Conservation (phyloP, 31 red algal species). For the Porphyra umbilicalis region DNA sequence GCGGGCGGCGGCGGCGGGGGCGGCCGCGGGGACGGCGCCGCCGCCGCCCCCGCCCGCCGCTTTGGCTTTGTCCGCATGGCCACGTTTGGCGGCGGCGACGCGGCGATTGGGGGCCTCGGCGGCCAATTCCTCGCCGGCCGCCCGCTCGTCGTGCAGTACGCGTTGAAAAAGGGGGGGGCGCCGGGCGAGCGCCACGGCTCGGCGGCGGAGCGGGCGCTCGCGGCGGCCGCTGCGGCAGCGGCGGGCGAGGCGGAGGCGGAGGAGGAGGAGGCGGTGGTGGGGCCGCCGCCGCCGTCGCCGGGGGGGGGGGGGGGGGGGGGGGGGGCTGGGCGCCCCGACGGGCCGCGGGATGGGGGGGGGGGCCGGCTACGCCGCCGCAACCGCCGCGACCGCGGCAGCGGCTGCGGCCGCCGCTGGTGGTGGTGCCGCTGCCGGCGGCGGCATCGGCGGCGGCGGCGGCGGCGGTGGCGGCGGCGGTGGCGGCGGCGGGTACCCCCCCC, state of each 20-base stretch:
- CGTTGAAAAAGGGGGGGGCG: constrained; percentile 73
- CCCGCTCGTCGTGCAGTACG: constrained; percentile 81
- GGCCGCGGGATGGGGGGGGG: background rate
- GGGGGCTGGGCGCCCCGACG: background rate
- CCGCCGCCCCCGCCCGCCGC: constrained; percentile 30
- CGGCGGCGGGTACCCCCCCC: background rate
- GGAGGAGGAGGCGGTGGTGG: too few species aligned
- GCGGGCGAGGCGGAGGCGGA: background rate
- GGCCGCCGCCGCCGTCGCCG: too few species aligned
- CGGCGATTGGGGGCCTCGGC: constrained; percentile 69
- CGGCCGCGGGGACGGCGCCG: constrained; percentile 36
- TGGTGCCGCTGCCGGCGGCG: background rate
- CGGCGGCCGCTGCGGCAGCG: constrained; percentile 35
- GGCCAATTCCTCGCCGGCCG: constrained; percentile 62
- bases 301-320: background rate
- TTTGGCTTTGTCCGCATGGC: constrained; percentile 76
- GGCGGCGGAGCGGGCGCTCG: constrained; percentile 70
- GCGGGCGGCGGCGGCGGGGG: constrained; percentile 32
- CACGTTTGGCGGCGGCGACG: constrained; percentile 57
- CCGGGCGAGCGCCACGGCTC: constrained; percentile 74
- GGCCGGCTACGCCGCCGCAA: too few species aligned
- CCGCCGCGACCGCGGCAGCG: too few species aligned
- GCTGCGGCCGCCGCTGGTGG: too few species aligned
- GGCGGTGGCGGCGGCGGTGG: background rate
- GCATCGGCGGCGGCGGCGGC: background rate